These are phyloP conservation scores for Penicillium sclerotigenum DNA, from an alignment of 2,329 filamentous ascomycete species.

Conservation along the genomic window DNA sequence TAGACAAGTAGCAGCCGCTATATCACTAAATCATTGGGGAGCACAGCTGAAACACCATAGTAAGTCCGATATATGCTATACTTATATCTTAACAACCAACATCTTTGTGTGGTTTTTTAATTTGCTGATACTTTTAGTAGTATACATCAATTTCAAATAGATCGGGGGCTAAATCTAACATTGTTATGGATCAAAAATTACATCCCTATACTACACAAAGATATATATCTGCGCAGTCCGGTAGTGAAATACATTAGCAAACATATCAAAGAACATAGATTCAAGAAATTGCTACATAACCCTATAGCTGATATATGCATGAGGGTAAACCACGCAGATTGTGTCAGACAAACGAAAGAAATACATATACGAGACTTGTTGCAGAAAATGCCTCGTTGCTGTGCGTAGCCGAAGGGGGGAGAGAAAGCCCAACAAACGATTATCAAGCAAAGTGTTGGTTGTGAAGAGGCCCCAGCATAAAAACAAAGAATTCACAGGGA, in stretches of 20 bases:
- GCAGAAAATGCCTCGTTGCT: neutral
- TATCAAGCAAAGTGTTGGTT: conserved; percentile 8
- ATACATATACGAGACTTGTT: neutral
- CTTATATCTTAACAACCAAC: too few relatives aligned
- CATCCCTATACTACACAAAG: too few relatives aligned
- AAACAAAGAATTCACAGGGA: neutral
- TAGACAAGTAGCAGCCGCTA: neutral
- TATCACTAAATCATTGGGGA: neutral
- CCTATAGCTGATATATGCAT: neutral
- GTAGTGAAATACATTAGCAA: neutral
- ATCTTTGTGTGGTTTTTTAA: too few relatives aligned
- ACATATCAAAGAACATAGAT: neutral
- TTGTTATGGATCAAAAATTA: too few relatives aligned
- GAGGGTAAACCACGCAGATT: neutral
- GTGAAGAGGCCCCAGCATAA: neutral
- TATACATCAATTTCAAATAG: too few relatives aligned
- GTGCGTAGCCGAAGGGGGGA: neutral
- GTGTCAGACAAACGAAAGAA: neutral
- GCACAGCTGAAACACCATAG: too few relatives aligned
- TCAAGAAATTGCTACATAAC: neutral
- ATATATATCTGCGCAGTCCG: too few relatives aligned
- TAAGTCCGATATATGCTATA: too few relatives aligned
- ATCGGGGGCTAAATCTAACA: too few relatives aligned
- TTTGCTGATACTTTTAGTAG: too few relatives aligned
- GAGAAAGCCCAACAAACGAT: conserved; percentile 8